Evolutionary conservation across 768 basidiomycete genomes (phyloP).

Genomic region (Suillus decipiens): DNA sequence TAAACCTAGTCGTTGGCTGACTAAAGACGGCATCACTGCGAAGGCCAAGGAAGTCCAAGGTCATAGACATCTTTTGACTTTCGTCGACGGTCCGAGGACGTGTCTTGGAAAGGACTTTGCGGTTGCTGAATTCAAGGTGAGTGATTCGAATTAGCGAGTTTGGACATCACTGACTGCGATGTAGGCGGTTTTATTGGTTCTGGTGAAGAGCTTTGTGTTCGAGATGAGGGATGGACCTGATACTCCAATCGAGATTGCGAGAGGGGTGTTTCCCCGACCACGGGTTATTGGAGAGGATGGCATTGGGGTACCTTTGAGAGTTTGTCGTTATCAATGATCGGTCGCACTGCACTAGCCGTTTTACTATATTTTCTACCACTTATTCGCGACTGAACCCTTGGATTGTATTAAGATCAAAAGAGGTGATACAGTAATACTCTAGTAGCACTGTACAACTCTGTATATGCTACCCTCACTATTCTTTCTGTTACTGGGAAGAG

Average conservation of each 20-base stretch:
- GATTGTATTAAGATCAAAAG: too few relatives aligned
- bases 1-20: conserved; percentile 66
- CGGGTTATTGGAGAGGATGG: conserved; percentile 27
- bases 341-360: not conserved
- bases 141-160: not conserved
- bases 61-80: conserved; percentile 51
- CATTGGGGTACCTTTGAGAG: conserved; percentile 30
- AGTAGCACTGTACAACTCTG: too few relatives aligned
- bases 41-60: conserved; percentile 46
- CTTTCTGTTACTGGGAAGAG: too few relatives aligned
- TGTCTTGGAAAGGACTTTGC: conserved; percentile 55
- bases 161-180: not conserved
- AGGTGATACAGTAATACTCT: too few relatives aligned
- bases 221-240: conserved; percentile 23
- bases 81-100: conserved; percentile 51
- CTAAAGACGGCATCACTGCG: conserved; percentile 27
- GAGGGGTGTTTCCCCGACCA: conserved; percentile 21
- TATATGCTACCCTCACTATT: too few relatives aligned
- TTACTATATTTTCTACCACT: not conserved
- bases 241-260: conserved; percentile 15
- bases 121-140: conserved; percentile 36
- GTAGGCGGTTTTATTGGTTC: conserved; percentile 45
- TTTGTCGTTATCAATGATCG: conserved; percentile 25
- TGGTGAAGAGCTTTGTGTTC: conserved; percentile 37
- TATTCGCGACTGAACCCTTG: too few relatives aligned